A percentile compares a stretch with the other conserved stretches of the same genome.
These are phyloP conservation scores for Escallonia herrerae DNA, from an alignment of 129 eudicot species.

Conservation along the genomic window DNA sequence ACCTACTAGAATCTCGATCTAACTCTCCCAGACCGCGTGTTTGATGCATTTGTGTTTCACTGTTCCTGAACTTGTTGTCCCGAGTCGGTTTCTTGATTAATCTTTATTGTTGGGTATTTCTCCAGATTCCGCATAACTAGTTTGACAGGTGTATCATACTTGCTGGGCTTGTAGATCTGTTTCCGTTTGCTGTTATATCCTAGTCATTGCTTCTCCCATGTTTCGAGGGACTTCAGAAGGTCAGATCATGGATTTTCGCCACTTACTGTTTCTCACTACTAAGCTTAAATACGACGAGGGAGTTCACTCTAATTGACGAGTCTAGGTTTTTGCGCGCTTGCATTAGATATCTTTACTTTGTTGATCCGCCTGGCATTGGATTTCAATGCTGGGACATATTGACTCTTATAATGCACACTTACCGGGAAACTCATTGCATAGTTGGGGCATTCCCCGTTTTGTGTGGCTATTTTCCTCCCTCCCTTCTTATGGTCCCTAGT, in stretches of 20 bases:
- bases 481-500: constrained; percentile 2
- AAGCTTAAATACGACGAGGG: background rate
- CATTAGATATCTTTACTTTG: background rate
- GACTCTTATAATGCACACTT: background rate
- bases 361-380: background rate
- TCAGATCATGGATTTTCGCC: constrained; percentile 9
- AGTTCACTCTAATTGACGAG: background rate
- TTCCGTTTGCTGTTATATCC: background rate
- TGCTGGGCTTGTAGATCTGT: constrained; percentile 5
- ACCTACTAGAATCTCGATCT: constrained; percentile 6
- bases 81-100: background rate
- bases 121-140: background rate
- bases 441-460: background rate
- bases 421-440: background rate
- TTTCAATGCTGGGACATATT: background rate
- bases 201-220: background rate
- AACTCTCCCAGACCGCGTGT: background rate
- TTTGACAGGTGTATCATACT: background rate
- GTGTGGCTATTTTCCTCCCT: background rate
- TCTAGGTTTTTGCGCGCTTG: background rate
- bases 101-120: background rate
- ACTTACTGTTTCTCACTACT: background rate
- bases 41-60: background rate
- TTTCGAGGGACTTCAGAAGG: constrained; percentile 5
- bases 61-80: background rate